A percentile compares a stretch with the other conserved stretches of the same genome.
These are phyloP conservation scores for Corynascus novoguineensis DNA, from an alignment of 495 filamentous ascomycete species.

Conservation along the genomic window DNA sequence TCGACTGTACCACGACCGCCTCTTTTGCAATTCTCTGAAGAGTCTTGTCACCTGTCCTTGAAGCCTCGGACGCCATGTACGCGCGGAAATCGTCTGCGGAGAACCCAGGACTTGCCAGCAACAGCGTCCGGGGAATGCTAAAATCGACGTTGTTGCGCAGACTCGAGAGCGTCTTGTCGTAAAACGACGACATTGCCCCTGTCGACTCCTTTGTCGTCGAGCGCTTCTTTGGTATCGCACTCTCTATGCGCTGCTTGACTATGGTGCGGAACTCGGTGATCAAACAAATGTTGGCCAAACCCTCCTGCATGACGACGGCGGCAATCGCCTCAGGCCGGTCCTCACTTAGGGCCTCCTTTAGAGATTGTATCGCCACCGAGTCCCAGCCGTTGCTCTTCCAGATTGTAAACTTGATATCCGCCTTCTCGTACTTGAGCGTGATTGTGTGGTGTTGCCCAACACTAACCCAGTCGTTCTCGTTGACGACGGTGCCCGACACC, in stretches of 20 bases:
- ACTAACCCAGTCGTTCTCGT: conserved; percentile 78
- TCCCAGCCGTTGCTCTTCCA: conserved; percentile 92
- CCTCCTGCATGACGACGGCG: conserved; percentile 92
- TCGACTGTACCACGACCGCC: conserved; percentile 72
- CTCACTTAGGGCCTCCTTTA: conserved; percentile 73
- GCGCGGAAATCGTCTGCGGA: conserved; percentile 73
- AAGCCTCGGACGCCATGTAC: conserved; percentile 69
- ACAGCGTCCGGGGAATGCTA: conserved; percentile 59
- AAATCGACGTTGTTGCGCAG: conserved; percentile 76
- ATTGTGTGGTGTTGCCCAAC: conserved; percentile 86
- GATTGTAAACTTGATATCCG: conserved; percentile 56
- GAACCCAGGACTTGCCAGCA: conserved; percentile 88
- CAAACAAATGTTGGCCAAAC: conserved; percentile 85
- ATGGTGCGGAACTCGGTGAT: conserved; percentile 90
- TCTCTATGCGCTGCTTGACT: conserved; percentile 80
- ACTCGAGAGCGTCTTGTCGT: conserved; percentile 66
- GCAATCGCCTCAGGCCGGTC: conserved; percentile 73
- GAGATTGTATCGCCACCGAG: conserved; percentile 70
- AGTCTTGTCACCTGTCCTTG: conserved; percentile 57
- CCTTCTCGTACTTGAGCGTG: conserved; percentile 58
- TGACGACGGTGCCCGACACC: conserved; percentile 72
- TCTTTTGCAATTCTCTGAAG: conserved; percentile 56
- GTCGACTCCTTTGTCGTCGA: conserved; percentile 58
- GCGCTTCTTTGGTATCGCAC: conserved; percentile 74
- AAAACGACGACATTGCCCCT: conserved; percentile 76